These are phyloP conservation scores for Starmerella riodocensis DNA, from an alignment of 805 yeast genomes.

Conservation along the genomic window DNA sequence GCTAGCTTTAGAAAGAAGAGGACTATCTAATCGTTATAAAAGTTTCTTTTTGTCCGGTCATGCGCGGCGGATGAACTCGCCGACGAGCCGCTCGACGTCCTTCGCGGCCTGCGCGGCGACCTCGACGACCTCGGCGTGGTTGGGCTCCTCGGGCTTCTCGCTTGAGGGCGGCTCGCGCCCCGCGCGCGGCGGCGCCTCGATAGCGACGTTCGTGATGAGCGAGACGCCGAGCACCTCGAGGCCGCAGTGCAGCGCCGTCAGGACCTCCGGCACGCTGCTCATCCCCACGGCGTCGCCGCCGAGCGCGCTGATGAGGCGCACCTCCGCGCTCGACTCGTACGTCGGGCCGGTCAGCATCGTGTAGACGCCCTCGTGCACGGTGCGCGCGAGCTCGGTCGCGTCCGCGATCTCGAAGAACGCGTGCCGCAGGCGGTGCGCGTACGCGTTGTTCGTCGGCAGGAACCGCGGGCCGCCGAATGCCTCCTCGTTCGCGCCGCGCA, in stretches of 20 bases:
- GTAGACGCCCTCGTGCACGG: constrained; percentile 76
- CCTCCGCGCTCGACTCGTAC: constrained; percentile 85
- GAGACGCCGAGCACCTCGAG: constrained; percentile 72
- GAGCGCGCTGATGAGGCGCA: constrained; percentile 48
- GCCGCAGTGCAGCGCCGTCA: constrained; percentile 81
- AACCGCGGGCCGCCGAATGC: constrained; percentile 69
- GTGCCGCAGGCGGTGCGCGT: constrained; percentile 58
- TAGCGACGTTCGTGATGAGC: constrained; percentile 73
- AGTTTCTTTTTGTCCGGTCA: neutral
- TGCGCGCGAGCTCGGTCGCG: constrained; percentile 37
- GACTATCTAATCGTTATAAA: neutral
- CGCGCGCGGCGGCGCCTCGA: constrained; percentile 37
- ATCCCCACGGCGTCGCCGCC: constrained; percentile 96
- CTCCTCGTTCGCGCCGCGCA: constrained; percentile 74
- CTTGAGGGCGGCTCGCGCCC: constrained; percentile 14
- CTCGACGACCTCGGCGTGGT: constrained; percentile 82
- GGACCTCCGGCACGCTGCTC: constrained; percentile 96
- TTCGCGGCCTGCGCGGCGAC: constrained; percentile 66
- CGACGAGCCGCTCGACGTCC: constrained; percentile 63
- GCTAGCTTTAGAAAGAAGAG: neutral
- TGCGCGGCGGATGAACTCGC: constrained; percentile 8
- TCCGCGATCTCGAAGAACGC: constrained; percentile 44
- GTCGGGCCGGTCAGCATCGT: constrained; percentile 86
- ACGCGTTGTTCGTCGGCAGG: constrained; percentile 79
- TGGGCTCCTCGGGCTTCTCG: constrained; percentile 55